Percentiles rank a stretch among this genome's conserved stretches.
Evolutionary conservation across 1,139 yeast species (phyloP).

Genomic region (Hansenula anomala): DNA sequence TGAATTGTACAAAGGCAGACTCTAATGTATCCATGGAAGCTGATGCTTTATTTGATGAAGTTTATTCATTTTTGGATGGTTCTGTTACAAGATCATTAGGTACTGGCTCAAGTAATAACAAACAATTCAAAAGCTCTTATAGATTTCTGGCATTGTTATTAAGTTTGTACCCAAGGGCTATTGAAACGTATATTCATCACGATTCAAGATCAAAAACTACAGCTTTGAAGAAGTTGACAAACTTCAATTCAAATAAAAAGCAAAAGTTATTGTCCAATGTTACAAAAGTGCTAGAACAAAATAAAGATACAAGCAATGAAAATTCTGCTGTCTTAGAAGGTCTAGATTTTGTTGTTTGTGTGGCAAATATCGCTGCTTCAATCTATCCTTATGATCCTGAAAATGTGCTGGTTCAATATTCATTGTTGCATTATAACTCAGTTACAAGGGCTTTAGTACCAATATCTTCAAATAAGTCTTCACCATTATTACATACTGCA

Average conservation of each 20-base stretch:
- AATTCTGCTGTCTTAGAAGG: slow-evolving; percentile 30
- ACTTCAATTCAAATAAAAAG: slow-evolving; percentile 19
- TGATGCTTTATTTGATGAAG: slow-evolving; percentile 23
- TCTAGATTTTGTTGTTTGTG: slow-evolving; percentile 32
- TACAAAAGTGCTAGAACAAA: slow-evolving; percentile 26
- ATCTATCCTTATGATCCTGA: slow-evolving; percentile 39
- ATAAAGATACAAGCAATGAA: slow-evolving; percentile 15
- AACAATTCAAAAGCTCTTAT: slow-evolving; percentile 19
- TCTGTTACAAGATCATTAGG: slow-evolving; percentile 4
- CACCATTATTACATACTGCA: slow-evolving; percentile 13
- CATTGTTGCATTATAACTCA: slow-evolving; percentile 35
- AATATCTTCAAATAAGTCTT: slow-evolving; percentile 12
- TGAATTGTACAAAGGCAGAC: slow-evolving; percentile 28
- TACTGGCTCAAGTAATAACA: slow-evolving; percentile 9
- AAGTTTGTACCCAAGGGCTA: slow-evolving; percentile 24
- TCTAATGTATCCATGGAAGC: slow-evolving; percentile 23
- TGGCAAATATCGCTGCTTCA: slow-evolving; percentile 36
- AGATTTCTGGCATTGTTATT: slow-evolving; percentile 28
- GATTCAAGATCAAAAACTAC: slow-evolving; percentile 5
- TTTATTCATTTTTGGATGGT: slow-evolving; percentile 17
- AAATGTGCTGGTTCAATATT: slow-evolving; percentile 42
- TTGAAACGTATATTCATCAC: slow-evolving; percentile 10
- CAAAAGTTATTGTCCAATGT: slow-evolving; percentile 31
- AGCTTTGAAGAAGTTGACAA: slow-evolving; percentile 17
- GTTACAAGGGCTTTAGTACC: slow-evolving; percentile 30